These are phyloP conservation scores for Sphagnum fallax DNA, from an alignment of 228 moss, liverwort and hornwort genomes.

Conservation along the genomic window DNA sequence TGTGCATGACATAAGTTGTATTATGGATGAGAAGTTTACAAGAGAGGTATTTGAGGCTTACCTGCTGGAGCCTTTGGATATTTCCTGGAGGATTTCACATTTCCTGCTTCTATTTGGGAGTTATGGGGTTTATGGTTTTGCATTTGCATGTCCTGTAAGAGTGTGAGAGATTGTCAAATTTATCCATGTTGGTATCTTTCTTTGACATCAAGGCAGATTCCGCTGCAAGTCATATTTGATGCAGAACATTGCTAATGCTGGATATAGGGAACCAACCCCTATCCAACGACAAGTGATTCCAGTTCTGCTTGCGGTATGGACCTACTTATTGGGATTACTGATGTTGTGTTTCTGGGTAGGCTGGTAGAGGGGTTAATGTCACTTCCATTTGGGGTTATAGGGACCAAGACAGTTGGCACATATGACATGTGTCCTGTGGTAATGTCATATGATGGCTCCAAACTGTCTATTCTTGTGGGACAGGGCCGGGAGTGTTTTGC, in stretches of 20 bases:
- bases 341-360: not conserved
- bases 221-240: conserved; percentile 54
- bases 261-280: conserved; percentile 76
- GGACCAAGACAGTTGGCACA: not conserved
- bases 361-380: not conserved
- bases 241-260: conserved; percentile 51
- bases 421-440: too few relatives aligned
- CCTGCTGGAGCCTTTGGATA: too few relatives aligned
- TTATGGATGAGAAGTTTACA: not conserved
- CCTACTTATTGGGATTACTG: not conserved
- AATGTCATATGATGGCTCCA: not conserved
- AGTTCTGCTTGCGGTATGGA: conserved; percentile 38
- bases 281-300: conserved; percentile 92
- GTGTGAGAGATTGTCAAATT: too few relatives aligned
- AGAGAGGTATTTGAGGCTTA: not conserved
- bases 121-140: too few relatives aligned
- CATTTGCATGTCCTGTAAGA: too few relatives aligned
- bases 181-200: not conserved
- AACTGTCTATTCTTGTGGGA: not conserved
- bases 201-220: conserved; percentile 26
- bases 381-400: not conserved
- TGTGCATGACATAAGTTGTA: not conserved
- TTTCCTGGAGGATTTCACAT: too few relatives aligned
- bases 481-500: conserved; percentile 90
- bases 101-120: too few relatives aligned